Percentiles rank a stretch among this genome's conserved stretches.
Evolutionary conservation across 2,329 filamentous ascomycete species (phyloP).

Genomic region (Chrysosporium keratinophilum): DNA sequence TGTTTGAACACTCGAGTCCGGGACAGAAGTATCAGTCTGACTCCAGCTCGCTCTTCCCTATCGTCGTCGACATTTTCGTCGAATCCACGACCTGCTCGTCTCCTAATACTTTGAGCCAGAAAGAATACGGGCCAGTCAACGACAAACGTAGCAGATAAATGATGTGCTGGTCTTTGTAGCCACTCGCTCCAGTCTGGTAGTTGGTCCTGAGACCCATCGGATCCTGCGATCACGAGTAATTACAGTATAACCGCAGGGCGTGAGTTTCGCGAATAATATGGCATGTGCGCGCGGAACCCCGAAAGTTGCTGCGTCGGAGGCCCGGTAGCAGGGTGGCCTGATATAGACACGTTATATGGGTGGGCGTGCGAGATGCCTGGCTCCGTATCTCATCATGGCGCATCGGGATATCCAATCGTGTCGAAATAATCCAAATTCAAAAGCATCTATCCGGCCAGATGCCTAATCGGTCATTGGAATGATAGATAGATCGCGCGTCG

Average conservation of each 20-base stretch:
- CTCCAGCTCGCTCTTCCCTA: no score
- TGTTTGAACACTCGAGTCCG: no score
- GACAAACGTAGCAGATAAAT: neutral
- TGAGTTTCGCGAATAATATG: neutral
- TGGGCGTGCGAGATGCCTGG: neutral
- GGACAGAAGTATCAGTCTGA: no score
- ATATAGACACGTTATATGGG: neutral
- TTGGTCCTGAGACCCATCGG: neutral
- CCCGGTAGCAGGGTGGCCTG: neutral
- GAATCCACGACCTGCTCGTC: no score
- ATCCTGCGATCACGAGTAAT: neutral
- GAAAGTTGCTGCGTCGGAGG: neutral
- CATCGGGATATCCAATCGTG: neutral
- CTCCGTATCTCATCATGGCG: neutral
- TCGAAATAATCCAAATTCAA: conserved; percentile 2
- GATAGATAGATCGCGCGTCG: neutral
- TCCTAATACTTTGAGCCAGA: no score
- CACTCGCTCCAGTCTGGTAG: neutral
- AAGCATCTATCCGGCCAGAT: neutral
- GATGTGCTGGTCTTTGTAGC: neutral
- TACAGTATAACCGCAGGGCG: neutral
- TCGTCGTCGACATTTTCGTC: no score
- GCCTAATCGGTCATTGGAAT: neutral
- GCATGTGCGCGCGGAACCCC: neutral
- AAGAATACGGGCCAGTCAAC: neutral